Evolutionary conservation across 1,139 yeast genomes (phyloP), one percentile per base, ranked within the genome.

Genomic region (Saccharomyces hybrid): DNA sequence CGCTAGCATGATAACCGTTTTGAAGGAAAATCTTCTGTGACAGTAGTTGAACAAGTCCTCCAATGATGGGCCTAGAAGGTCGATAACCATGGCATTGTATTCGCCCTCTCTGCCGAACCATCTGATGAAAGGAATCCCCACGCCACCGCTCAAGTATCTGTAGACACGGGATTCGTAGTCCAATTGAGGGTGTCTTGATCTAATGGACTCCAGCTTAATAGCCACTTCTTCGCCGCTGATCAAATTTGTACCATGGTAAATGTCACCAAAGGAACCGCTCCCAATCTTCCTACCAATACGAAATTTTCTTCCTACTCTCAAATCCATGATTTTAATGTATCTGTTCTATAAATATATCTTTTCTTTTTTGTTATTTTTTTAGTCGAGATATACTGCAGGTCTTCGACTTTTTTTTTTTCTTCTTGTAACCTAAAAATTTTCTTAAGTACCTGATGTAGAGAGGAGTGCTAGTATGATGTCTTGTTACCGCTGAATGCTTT

Each of bases 31-130:
- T 72, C 88, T 88, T 59, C 99, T 78, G 73, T 88, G 88, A 75
- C 99, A 93, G 72, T 91, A 93, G 74, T 93, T 91, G 79, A 93
- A 93, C 66, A 93, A 78, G 70, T 93, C 99, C 71, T 93, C 99
- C 61, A 93, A 78, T 1, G 96, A 87, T 2, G 99, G 99, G 6
- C 99, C 99, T 66, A 93, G 78, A 55, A 93, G 79, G 71, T 93
- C 99, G 66, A 93, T 90, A 52, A 93, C 98, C 90, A 93, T 86
- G 48, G 97, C 97, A 71, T 93, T 89, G 70, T 89, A 91, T 70
- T 91, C 97, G 64, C 96, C 88, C 71, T 93, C 99, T 1, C 95
- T 87, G 44, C 99, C 99, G 71, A 84, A 93, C 97, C 97, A 93
- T 71, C 98, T 82, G 47, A 91, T 91, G 73, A 90, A 91, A 2